These are phyloP conservation scores for Tricholoma hemisulphureum DNA, from an alignment of 768 basidiomycete species.

Conservation along the genomic window DNA sequence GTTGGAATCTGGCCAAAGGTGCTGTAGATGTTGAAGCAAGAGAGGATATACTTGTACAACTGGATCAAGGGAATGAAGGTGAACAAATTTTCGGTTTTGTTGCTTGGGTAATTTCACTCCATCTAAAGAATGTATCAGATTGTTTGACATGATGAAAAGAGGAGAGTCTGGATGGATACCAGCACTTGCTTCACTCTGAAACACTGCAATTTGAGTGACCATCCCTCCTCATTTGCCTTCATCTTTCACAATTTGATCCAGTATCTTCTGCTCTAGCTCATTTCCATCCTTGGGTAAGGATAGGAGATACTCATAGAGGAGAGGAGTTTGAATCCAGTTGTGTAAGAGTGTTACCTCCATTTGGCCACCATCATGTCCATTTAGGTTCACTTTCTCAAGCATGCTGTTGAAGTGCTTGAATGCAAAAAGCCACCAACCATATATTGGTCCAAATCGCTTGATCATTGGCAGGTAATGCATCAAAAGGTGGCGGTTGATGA, in stretches of 20 bases:
- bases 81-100: not conserved
- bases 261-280: not conserved
- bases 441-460: slow-evolving; percentile 26
- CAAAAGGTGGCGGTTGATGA: slow-evolving; percentile 27
- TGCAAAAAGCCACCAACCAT: slow-evolving; percentile 33
- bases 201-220: not conserved
- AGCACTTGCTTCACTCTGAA: not conserved
- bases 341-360: slow-evolving; percentile 26
- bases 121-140: not conserved
- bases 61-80: not conserved
- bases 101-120: not conserved
- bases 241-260: not conserved
- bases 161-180: not conserved
- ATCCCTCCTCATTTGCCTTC: not conserved
- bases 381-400: slow-evolving; percentile 27
- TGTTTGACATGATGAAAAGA: not conserved
- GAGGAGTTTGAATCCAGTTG: slow-evolving; percentile 5
- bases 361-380: slow-evolving; percentile 26
- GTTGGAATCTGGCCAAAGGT: not conserved
- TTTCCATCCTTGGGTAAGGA: not conserved
- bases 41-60: not conserved
- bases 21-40: not conserved
- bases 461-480: slow-evolving; percentile 23
- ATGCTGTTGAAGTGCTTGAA: slow-evolving; percentile 34
- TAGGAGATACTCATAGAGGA: not conserved